These are phyloP conservation scores for Allodekkera sacchari DNA, from an alignment of 805 yeast genomes.

Conservation along the genomic window DNA sequence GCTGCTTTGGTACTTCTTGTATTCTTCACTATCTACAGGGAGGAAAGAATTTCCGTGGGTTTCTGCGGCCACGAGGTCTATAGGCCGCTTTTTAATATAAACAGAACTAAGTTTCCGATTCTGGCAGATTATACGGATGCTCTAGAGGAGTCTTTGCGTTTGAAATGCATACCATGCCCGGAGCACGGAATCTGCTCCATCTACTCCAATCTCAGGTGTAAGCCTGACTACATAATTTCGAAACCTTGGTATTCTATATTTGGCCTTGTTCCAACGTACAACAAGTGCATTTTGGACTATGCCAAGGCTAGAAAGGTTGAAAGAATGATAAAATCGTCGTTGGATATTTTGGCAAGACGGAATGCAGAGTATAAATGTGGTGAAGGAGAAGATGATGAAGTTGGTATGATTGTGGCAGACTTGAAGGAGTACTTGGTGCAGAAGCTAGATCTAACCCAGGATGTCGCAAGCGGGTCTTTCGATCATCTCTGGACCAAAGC, in stretches of 20 bases:
- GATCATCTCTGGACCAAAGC: constrained; percentile 21
- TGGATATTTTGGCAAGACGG: constrained; percentile 57
- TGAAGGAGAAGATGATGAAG: constrained; percentile 23
- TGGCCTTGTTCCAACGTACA: constrained; percentile 54
- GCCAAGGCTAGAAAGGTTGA: constrained; percentile 61
- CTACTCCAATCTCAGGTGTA: constrained; percentile 55
- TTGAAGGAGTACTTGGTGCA: constrained; percentile 44
- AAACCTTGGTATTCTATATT: constrained; percentile 45
- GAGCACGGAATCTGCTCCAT: constrained; percentile 70
- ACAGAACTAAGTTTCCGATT: constrained; percentile 5
- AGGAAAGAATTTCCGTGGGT: constrained; percentile 57
- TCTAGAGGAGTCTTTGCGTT: constrained; percentile 43
- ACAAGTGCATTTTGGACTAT: constrained; percentile 69
- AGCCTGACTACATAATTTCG: constrained; percentile 51
- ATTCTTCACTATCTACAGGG: constrained; percentile 28
- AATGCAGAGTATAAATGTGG: constrained; percentile 52
- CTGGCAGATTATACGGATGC: constrained; percentile 21
- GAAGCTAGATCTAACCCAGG: constrained; percentile 30
- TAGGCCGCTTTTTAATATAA: constrained; percentile 24
- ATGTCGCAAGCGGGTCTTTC: constrained; percentile 12
- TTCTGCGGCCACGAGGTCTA: constrained; percentile 64
- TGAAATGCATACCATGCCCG: constrained; percentile 75
- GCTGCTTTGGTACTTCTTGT: constrained; percentile 2
- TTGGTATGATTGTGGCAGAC: constrained; percentile 52
- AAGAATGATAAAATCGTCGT: constrained; percentile 55